These are phyloP conservation scores for Colletotrichum sp. DNA, from an alignment of 2,329 filamentous ascomycete species.

Conservation along the genomic window DNA sequence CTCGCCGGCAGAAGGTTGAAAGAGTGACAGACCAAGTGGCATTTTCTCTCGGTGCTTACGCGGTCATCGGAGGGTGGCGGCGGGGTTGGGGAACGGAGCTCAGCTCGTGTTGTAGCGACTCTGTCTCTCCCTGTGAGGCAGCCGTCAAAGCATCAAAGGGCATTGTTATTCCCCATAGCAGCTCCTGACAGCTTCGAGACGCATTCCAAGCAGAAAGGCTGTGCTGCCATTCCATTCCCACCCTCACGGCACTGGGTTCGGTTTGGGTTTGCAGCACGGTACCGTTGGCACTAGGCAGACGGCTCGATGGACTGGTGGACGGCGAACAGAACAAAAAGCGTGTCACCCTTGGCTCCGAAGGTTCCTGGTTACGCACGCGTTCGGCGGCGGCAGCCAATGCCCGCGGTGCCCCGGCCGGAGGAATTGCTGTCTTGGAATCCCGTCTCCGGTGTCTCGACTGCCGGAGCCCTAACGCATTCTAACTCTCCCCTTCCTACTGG, in stretches of 20 bases:
- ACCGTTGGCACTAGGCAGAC: background rate
- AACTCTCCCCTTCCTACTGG: background rate
- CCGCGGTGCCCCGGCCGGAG: conserved; percentile 12
- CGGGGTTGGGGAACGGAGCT: background rate
- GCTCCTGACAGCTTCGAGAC: background rate
- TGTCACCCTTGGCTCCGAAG: background rate
- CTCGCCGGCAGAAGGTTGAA: background rate
- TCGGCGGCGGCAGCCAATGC: conserved; percentile 8
- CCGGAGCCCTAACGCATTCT: conserved; percentile 5
- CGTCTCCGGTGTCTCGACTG: conserved; percentile 17
- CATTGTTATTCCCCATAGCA: background rate
- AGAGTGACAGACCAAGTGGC: background rate
- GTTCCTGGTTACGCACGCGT: background rate
- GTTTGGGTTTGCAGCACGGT: background rate
- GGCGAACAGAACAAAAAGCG: background rate
- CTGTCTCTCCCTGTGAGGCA: background rate
- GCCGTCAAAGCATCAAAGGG: background rate
- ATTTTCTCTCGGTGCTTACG: background rate
- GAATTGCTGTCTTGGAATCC: conserved; percentile 15
- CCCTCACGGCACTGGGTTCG: background rate
- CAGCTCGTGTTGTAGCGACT: background rate
- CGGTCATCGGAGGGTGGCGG: background rate
- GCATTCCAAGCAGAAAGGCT: background rate
- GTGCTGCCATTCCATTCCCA: background rate
- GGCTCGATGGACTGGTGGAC: background rate